phyloP scores from a whole-genome alignment of 768 basidiomycete species.

The Mrakia gelida region DNA sequence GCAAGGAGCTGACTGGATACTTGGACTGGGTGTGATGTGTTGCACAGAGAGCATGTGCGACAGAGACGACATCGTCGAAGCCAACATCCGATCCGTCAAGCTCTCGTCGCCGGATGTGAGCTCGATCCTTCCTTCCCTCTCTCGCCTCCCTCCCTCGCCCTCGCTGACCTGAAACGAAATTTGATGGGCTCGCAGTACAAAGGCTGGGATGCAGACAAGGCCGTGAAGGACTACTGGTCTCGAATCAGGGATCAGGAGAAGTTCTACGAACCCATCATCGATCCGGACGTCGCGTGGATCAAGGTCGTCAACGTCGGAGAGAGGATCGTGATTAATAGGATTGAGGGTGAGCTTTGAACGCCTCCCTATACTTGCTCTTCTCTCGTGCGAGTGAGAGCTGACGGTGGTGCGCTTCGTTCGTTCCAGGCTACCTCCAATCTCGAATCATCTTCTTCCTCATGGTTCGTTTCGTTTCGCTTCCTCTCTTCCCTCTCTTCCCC shows the following conservation, averaged over 20 bases:
- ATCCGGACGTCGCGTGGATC: slow-evolving; percentile 86
- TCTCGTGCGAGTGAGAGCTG: no score
- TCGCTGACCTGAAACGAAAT: not conserved
- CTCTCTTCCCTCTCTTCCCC: not conserved
- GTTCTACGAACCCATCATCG: slow-evolving; percentile 85
- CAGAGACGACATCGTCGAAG: slow-evolving; percentile 84
- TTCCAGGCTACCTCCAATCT: slow-evolving; percentile 55
- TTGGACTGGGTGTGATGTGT: no score
- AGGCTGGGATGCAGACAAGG: slow-evolving; percentile 85
- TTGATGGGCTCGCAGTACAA: slow-evolving; percentile 61
- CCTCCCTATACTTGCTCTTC: no score
- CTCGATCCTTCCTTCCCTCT: slow-evolving; percentile 41
- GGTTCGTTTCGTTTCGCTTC: slow-evolving; percentile 44
- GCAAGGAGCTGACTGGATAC: no score
- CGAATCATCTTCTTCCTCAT: slow-evolving; percentile 97
- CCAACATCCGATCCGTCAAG: slow-evolving; percentile 93
- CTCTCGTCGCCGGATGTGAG: slow-evolving; percentile 91
- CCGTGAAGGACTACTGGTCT: slow-evolving; percentile 85
- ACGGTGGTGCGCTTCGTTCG: not conserved
- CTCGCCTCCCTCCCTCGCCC: not conserved
- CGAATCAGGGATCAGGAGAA: slow-evolving; percentile 82
- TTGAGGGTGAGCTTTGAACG: slow-evolving; percentile 43
- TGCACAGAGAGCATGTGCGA: slow-evolving; percentile 82
- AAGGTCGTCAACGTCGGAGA: slow-evolving; percentile 95
- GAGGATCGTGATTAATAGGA: slow-evolving; percentile 80